Evolutionary conservation across 164 flowering plant species (phyloP).

Genomic region (Paratinospora sagittata): DNA sequence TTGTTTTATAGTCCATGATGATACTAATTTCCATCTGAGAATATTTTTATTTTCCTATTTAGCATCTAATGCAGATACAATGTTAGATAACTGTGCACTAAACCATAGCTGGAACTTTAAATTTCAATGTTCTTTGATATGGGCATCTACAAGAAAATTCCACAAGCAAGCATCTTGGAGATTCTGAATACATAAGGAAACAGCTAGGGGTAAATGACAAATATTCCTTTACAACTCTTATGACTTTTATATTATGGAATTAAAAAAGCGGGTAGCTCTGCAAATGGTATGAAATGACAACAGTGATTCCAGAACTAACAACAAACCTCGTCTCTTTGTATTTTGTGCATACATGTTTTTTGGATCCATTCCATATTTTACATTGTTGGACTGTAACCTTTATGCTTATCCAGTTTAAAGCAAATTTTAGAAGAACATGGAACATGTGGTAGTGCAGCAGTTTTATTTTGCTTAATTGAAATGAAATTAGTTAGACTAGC

Average conservation of each 20-base stretch:
- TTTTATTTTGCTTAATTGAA: neutral
- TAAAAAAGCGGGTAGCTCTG: neutral
- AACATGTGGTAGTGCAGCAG: neutral
- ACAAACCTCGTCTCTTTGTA: neutral
- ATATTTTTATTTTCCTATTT: neutral
- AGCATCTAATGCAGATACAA: neutral
- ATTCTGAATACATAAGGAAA: slow-evolving; percentile 8
- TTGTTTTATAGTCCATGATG: neutral
- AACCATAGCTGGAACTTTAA: no score
- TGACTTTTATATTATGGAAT: neutral
- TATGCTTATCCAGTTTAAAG: neutral
- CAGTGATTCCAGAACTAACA: neutral
- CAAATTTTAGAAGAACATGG: no score
- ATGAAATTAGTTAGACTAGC: neutral
- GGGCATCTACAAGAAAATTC: neutral
- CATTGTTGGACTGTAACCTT: neutral
- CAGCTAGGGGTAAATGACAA: neutral
- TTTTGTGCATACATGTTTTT: neutral
- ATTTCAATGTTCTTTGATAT: neutral
- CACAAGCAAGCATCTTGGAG: slow-evolving; percentile 4
- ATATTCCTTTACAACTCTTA: slow-evolving; percentile 5
- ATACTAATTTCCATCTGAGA: neutral
- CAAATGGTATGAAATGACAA: slow-evolving; percentile 7
- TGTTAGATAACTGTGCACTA: neutral
- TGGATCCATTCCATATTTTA: neutral